These are phyloP conservation scores for Picea mariana DNA, from an alignment of 83 land plant genomes.

Conservation along the genomic window DNA sequence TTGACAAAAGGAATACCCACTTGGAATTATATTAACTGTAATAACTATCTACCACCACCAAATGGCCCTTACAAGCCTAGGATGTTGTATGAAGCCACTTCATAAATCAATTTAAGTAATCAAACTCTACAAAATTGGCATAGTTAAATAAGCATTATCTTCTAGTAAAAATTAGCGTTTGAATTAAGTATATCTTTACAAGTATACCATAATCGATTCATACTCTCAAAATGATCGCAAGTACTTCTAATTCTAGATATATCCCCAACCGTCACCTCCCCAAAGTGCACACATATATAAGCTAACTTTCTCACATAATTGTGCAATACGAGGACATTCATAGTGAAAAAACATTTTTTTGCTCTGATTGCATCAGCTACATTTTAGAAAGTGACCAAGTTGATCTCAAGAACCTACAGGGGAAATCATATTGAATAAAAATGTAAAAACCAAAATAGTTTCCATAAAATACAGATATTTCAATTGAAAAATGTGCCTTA, in stretches of 20 bases:
- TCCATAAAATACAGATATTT: conserved; percentile 2
- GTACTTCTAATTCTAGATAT: not conserved
- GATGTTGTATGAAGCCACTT: too few relatives aligned
- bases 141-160: too few relatives aligned
- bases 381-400: too few relatives aligned
- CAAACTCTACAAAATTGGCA: too few relatives aligned
- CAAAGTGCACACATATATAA: conserved; percentile 88
- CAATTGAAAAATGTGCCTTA: conserved; percentile 25
- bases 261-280: conserved; percentile 32
- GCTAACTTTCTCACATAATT: conserved; percentile 98
- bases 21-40: too few relatives aligned
- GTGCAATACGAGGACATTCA: conserved; percentile 97
- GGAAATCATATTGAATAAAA: not conserved
- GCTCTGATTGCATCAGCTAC: conserved; percentile 35
- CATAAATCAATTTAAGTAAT: too few relatives aligned
- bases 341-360: conserved; percentile 97
- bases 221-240: not conserved
- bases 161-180: too few relatives aligned
- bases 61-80: too few relatives aligned
- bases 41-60: too few relatives aligned
- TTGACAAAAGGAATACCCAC: too few relatives aligned
- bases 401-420: conserved; percentile 28
- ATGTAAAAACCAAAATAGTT: conserved; percentile 7
- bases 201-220: not conserved
- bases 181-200: not conserved